Base-by-base conservation (phyloP, 75 land plant genomes). In the Sequoiadendron giganteum region DNA sequence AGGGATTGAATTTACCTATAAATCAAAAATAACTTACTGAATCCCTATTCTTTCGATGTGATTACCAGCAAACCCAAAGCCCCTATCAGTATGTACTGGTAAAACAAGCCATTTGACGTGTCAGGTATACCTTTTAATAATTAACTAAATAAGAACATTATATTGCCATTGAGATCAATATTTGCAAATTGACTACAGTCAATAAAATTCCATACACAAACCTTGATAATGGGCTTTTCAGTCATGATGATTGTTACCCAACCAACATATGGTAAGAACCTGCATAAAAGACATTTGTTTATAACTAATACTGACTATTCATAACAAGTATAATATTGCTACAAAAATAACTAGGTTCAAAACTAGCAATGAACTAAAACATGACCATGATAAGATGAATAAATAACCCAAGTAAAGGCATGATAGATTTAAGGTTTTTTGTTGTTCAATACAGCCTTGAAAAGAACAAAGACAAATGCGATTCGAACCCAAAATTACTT, bases 231-330 rank as follows among this genome's bases (percentile, higher is more conserved):
- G 47, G 97, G 99, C 88, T 95, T 95, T 78, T 98, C 99, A 21
- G 99, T 97, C 99, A 98, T 98, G 85, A 97, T 92, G 54, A 98
- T 97, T 32, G 99, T 98, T 42, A 94, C 95, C 97, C 99, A 98
- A 36, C 99, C 99, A 91, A 96, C 97, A 89, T 98, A 97, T 36
- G 99, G 99, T 56, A 98, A 89, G 88, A 97, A 95, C 88, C 97
- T 96, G 93, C 90, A 87, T 34, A 36, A 39, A 73, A 32, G 28
- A 5, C 42, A 52, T 54, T 36, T 21, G 11, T 82, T 15, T 43
- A 45, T 30, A 72, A 72, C 9, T 72, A 72, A 32, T 25, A 34
- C 38, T 32, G 77, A 13, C 3, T 34, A 75, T 75, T 75, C 38
- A 75, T 10, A 75, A 34, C 32, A 13, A 72, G 34, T 75, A 34